Evolutionary conservation across 768 basidiomycete species (phyloP), one percentile per base, ranked within the genome.

Genomic region (Hericium erinaceus): DNA sequence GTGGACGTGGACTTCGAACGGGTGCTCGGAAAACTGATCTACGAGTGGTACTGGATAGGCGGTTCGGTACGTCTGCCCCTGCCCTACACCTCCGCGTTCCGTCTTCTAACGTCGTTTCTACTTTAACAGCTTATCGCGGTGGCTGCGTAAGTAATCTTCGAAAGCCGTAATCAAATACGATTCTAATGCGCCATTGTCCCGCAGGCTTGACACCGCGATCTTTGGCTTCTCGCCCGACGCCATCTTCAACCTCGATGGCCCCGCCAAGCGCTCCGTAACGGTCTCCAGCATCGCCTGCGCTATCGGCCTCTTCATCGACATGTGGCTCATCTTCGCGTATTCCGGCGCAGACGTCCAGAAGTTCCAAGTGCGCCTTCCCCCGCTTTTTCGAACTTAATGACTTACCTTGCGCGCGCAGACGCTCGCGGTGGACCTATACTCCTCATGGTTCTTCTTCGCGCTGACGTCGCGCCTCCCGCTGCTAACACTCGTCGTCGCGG

Each of bases 21-120:
- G 12, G 65, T 85, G 2, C 73, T 82, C 50, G 59, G 58, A 2
- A 68, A 80, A 41, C 62, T 87, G 22, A 72, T 79, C 59, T 70
- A 71, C 26, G 87, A 89, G 61, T 89, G 87, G 87, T 79, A 77
- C 5, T 83, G 79, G 48, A 72, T 80, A 15, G 85, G 83, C n/a
- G 83, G 78, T 39, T 71, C 82, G 65, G 81, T 86, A 59, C 61
- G 80, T 73, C 22, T 48, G 5, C 24, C 53, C 24, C 13, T 39
- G 2, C 54, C 54, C 3, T 2, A 28, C 1, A 56, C 28, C 4
- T 15, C 11, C 16, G 37, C 39, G 12, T 39, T 48, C 54, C n/a
- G 11, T 22, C 55, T 22, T 20, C 52, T 38, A 16, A 46, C n/a
- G 40, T 52, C 16, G 24, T 39, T 48, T 26, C 44, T 15, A 56